Conservation (phyloP, 371 early-diverging fungal genomes). For the Lichtheimia hyalospora region DNA sequence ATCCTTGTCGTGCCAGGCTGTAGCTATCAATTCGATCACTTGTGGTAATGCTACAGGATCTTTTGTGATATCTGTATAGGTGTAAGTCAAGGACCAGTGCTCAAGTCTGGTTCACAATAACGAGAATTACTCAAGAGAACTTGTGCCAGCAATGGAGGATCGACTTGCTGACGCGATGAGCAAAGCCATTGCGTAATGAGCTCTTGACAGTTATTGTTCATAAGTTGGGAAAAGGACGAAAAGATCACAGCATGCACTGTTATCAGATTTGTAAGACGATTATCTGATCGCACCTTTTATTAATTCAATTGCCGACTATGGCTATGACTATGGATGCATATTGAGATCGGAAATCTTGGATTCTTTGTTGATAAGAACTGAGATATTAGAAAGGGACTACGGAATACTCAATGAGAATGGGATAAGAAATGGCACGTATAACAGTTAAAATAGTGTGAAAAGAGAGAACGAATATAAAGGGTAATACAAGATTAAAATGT, state of each 20-base stretch:
- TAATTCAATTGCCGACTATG: no score
- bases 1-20: neutral
- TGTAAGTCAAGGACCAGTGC: neutral
- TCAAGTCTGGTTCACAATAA: neutral
- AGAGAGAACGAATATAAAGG: neutral
- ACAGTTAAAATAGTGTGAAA: neutral
- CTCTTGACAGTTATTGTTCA: conserved; percentile 12
- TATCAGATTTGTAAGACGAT: neutral
- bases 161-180: conserved; percentile 26
- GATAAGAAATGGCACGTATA: no score
- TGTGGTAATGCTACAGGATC: neutral
- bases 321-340: no score
- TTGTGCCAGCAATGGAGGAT: conserved; percentile 34
- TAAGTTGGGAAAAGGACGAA: conserved; percentile 1
- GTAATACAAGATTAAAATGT: neutral
- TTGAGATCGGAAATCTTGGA: no score
- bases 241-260: conserved; percentile 1
- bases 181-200: conserved; percentile 27
- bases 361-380: no score
- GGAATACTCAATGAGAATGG: no score
- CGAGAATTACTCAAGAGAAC: conserved; percentile 24
- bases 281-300: conserved; percentile 11
- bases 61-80: neutral
- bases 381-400: no score
- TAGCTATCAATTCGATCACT: neutral